Percentiles rank a stretch among this genome's conserved stretches.
phyloP scores from a whole-genome alignment of 1,284 basidiomycete species.

The Heliocybe sulcata region DNA sequence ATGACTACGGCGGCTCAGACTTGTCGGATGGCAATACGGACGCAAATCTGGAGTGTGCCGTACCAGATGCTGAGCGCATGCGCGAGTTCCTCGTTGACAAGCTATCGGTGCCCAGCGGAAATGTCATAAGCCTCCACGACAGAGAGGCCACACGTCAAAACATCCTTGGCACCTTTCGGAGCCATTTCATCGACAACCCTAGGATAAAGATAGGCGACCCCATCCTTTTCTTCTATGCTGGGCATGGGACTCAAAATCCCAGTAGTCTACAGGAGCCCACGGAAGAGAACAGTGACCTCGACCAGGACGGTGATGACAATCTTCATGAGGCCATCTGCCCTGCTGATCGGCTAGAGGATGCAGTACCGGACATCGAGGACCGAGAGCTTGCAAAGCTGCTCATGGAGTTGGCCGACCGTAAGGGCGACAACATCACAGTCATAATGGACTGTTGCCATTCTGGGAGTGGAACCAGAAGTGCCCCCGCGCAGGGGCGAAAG shows the following conservation, averaged over 20 bases:
- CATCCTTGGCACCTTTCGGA: slow-evolving; percentile 22
- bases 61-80: slow-evolving; percentile 24
- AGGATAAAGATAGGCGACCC: slow-evolving; percentile 17
- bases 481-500: no score
- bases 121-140: slow-evolving; percentile 25
- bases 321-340: slow-evolving; percentile 7
- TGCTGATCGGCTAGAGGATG: slow-evolving; percentile 1
- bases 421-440: slow-evolving; percentile 11
- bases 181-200: slow-evolving; percentile 16
- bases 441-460: slow-evolving; percentile 12
- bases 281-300: slow-evolving; percentile 16
- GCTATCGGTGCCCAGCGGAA: slow-evolving; percentile 18
- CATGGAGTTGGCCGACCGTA: not conserved
- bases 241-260: slow-evolving; percentile 28
- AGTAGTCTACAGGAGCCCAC: no score
- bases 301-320: not conserved
- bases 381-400: slow-evolving; percentile 7
- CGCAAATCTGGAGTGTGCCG: slow-evolving; percentile 19
- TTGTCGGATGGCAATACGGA: not conserved
- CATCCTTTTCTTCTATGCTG: slow-evolving; percentile 30
- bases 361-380: slow-evolving; percentile 8
- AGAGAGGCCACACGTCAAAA: slow-evolving; percentile 22
- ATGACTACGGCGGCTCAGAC: not conserved
- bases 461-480: slow-evolving; percentile 4
- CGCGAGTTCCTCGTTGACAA: slow-evolving; percentile 18